Conservation (phyloP, 495 filamentous ascomycete species). For the Penicillium atrosanguineum region DNA sequence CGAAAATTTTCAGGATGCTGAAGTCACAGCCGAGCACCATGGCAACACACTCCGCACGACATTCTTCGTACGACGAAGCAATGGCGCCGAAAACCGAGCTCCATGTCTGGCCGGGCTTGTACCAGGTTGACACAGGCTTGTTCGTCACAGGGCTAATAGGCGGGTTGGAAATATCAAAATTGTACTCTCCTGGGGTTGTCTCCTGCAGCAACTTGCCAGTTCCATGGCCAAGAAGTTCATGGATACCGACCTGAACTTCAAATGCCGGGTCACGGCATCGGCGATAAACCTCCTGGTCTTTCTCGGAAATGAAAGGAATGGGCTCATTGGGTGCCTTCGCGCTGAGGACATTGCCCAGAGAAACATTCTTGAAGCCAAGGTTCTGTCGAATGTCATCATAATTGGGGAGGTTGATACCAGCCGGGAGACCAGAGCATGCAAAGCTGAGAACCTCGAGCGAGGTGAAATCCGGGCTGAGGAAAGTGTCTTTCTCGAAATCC, state of each 20-base stretch:
- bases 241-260: conserved; percentile 92
- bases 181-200: conserved; percentile 73
- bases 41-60: conserved; percentile 82
- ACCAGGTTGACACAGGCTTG: conserved; percentile 79
- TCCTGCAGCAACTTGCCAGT: conserved; percentile 95
- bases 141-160: conserved; percentile 75
- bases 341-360: conserved; percentile 82
- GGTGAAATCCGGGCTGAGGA: conserved; percentile 92
- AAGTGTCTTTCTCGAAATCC: conserved; percentile 93
- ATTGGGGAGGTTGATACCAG: conserved; percentile 79
- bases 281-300: conserved; percentile 73
- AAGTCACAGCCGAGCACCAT: conserved; percentile 93
- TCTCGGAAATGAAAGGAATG: conserved; percentile 78
- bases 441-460: conserved; percentile 74
- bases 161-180: conserved; percentile 79
- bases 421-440: conserved; percentile 78
- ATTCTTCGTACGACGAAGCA: conserved; percentile 84
- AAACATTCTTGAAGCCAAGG: conserved; percentile 98
- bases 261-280: conserved; percentile 81
- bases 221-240: conserved; percentile 94
- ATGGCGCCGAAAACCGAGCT: conserved; percentile 84
- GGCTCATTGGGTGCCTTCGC: conserved; percentile 88
- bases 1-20: conserved; percentile 83
- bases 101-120: conserved; percentile 94
- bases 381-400: conserved; percentile 93